Conservation (phyloP, 139 green algal species). For the Pleodorina starrii region DNA sequence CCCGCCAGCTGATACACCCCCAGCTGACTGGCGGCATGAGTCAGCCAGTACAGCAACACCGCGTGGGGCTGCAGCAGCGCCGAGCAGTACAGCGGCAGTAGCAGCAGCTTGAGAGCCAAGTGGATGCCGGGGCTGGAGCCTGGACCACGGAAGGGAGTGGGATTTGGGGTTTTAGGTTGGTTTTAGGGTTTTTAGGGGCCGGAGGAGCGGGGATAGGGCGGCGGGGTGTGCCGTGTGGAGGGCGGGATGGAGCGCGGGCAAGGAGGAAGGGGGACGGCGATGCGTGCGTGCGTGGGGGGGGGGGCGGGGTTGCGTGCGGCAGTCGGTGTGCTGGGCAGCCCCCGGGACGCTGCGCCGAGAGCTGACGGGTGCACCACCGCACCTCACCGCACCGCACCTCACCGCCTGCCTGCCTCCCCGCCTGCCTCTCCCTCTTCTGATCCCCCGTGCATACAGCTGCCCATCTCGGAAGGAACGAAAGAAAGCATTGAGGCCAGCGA, state of each 20-base stretch:
- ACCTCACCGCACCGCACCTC: no score
- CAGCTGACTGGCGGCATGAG: neutral
- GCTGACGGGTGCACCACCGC: no score
- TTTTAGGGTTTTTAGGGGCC: no score
- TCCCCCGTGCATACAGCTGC: no score
- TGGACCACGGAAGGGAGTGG: no score
- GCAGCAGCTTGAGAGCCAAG: slow-evolving; percentile 37
- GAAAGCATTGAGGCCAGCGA: no score
- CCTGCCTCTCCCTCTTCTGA: no score
- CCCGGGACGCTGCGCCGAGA: no score
- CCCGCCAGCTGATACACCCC: neutral
- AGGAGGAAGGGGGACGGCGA: neutral
- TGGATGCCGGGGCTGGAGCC: slow-evolving; percentile 30
- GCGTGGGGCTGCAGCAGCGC: slow-evolving; percentile 52
- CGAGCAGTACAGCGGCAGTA: slow-evolving; percentile 35
- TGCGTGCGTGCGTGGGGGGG: neutral
- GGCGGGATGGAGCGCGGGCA: neutral
- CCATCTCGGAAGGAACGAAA: no score
- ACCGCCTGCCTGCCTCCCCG: no score
- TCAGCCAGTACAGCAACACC: slow-evolving; percentile 48
- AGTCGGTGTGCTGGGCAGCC: neutral
- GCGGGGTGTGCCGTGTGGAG: neutral
- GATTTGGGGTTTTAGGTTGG: no score
- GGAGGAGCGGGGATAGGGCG: neutral
- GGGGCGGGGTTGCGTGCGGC: neutral